A percentile compares a stretch with the other conserved stretches of the same genome.
phyloP scores from a whole-genome alignment of 108 stramenopile genomes.

The Bacterosira constricta region DNA sequence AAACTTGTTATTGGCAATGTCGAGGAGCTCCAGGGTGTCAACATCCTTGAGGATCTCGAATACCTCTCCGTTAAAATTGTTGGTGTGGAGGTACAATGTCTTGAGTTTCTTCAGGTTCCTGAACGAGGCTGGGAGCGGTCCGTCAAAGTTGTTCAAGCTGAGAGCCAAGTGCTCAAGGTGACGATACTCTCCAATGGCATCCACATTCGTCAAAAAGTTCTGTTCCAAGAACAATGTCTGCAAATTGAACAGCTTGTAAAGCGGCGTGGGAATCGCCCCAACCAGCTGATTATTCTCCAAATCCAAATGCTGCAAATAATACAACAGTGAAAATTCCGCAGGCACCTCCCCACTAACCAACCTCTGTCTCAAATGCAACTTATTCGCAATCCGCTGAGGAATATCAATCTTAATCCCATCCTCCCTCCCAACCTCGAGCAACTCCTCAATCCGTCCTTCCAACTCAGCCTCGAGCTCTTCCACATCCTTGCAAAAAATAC shows the following conservation, averaged over 20 bases:
- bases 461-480: constrained; percentile 30
- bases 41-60: constrained; percentile 42
- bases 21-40: constrained; percentile 33
- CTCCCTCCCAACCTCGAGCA: constrained; percentile 31
- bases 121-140: constrained; percentile 28
- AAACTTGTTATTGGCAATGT: constrained; percentile 47
- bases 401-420: constrained; percentile 47
- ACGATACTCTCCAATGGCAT: constrained; percentile 39
- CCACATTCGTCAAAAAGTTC: constrained; percentile 47
- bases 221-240: constrained; percentile 51
- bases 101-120: constrained; percentile 40
- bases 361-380: constrained; percentile 32
- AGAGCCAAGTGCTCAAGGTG: constrained; percentile 37
- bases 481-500: constrained; percentile 32
- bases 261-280: constrained; percentile 40
- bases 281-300: constrained; percentile 54
- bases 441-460: constrained; percentile 29
- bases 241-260: constrained; percentile 56
- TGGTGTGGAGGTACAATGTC: constrained; percentile 47
- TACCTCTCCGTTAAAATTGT: constrained; percentile 29
- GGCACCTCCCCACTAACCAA: constrained; percentile 44
- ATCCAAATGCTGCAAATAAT: constrained; percentile 50
- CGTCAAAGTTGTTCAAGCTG: constrained; percentile 36
- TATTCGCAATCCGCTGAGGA: constrained; percentile 26
- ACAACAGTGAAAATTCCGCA: constrained; percentile 38